Conservation (phyloP, 495 filamentous ascomycete genomes). For the Podospora didyma region DNA sequence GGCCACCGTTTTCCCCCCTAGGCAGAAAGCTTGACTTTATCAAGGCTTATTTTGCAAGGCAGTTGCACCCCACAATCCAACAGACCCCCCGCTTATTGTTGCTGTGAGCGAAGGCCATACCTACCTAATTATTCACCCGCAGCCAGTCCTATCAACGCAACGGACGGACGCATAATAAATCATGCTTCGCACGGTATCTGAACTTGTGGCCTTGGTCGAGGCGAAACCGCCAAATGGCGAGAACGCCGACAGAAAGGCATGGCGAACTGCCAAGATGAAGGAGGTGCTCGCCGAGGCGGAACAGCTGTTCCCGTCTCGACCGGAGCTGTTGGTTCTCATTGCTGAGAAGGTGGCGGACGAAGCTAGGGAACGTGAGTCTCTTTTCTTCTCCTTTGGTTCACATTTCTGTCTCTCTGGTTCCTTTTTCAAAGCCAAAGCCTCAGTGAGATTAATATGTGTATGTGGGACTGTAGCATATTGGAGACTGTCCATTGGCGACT, state of each 20-base stretch:
- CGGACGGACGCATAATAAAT: no score
- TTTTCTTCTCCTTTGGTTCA: neutral
- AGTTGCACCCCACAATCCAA: no score
- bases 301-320: constrained; percentile 28
- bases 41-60: no score
- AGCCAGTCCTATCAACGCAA: no score
- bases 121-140: no score
- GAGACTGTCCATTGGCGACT: constrained; percentile 61
- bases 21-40: no score
- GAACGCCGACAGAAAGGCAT: constrained; percentile 4
- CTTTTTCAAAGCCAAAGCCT: no score
- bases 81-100: no score
- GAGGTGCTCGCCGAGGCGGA: constrained; percentile 22
- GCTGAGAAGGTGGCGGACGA: constrained; percentile 60
- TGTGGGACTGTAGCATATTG: constrained; percentile 35
- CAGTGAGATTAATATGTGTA: constrained; percentile 20
- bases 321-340: constrained; percentile 42
- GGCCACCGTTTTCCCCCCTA: no score
- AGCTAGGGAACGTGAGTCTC: constrained; percentile 60
- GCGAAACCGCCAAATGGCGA: neutral
- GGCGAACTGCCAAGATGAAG: constrained; percentile 20
- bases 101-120: no score
- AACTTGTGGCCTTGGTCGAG: no score
- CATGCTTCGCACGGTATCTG: no score
- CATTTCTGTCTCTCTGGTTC: neutral